phyloP scores from a whole-genome alignment of 306 rosid genomes.

The Fagus sylvatica region DNA sequence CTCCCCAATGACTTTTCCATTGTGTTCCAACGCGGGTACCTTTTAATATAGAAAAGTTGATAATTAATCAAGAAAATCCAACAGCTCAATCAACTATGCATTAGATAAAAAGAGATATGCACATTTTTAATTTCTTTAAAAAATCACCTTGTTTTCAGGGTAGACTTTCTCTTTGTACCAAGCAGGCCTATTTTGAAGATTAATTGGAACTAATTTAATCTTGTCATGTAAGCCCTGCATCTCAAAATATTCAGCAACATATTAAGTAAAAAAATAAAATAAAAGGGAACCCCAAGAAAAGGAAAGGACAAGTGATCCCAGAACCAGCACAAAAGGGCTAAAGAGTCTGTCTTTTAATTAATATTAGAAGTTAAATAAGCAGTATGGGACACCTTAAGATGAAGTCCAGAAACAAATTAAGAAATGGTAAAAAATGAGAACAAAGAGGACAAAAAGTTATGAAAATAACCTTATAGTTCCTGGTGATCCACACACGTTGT shows the following conservation, averaged over 20 bases:
- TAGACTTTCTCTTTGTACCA: slow-evolving; percentile 86
- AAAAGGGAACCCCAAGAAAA: not conserved
- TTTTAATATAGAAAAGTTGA: slow-evolving; percentile 20
- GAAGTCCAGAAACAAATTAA: not conserved
- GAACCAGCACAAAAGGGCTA: not conserved
- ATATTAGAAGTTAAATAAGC: not conserved
- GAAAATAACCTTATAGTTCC: slow-evolving; percentile 67
- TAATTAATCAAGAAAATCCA: not conserved
- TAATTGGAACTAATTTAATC: slow-evolving; percentile 63
- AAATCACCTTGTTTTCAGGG: slow-evolving; percentile 56
- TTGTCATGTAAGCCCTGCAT: slow-evolving; percentile 68
- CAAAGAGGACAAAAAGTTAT: not conserved
- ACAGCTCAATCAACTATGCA: not conserved
- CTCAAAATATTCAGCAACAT: slow-evolving; percentile 1
- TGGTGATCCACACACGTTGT: slow-evolving; percentile 81
- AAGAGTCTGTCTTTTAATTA: not conserved
- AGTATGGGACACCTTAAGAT: not conserved
- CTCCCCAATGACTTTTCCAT: slow-evolving; percentile 77
- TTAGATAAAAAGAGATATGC: not conserved
- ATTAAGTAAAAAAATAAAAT: not conserved
- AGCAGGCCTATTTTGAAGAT: slow-evolving; percentile 68
- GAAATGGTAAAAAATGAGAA: not conserved
- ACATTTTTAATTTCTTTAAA: not conserved
- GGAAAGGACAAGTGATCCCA: not conserved
- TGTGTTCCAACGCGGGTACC: slow-evolving; percentile 93